Base-by-base conservation (phyloP, 2,329 filamentous ascomycete genomes). In the Penicillium sclerotiorum region DNA sequence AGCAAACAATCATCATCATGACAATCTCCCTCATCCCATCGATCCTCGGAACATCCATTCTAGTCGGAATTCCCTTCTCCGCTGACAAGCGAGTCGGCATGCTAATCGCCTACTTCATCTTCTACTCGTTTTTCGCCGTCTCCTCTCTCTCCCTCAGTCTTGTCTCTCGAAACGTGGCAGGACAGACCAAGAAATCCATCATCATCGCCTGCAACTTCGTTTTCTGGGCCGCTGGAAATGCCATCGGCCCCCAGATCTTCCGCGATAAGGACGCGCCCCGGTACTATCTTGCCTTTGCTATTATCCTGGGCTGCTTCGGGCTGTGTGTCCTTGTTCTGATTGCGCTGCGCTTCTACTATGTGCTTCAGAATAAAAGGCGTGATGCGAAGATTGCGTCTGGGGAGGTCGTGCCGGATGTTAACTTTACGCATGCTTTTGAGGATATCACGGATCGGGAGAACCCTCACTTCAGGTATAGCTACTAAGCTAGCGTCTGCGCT, bases 111-210 rank as follows among this genome's bases (percentile, higher is more conserved):
- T 90, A 90, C 75, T 90, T 89, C 73, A 85, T 90, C 52, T 85
- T 84, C 0, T 77, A 89, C 20, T 88, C 85, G 5, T 90, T 90
- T 78, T 90, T 86, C 85, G 84, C 86, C 0, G 86, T 86, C 0
- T 81, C 86, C 59, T 86, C 84, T 1, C 73, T 89, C 12, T 76
- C 80, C 5, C 77, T 89, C 59, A 85, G 83, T 20, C 78, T 89
- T 73, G 77, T 88, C 47, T 82, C 81, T 0, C 79, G 85, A 13
- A 89, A 90, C 62, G 74, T 88, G 6, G 87, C 83, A 22, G 87
- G 87, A 0, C 85, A 87, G 59, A 89, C 86, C 4, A 90, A 90
- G 72, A 89, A 88, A 66, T 80, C 80, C 0, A 77, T 85, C 13
- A 82, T 81, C 11, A 80, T 89, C 8, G 84, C 86, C 5, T 79